Percentiles rank a stretch among this genome's conserved stretches.
phyloP scores from a whole-genome alignment of 2,329 filamentous ascomycete species.

The Aspergillus ibericus region DNA sequence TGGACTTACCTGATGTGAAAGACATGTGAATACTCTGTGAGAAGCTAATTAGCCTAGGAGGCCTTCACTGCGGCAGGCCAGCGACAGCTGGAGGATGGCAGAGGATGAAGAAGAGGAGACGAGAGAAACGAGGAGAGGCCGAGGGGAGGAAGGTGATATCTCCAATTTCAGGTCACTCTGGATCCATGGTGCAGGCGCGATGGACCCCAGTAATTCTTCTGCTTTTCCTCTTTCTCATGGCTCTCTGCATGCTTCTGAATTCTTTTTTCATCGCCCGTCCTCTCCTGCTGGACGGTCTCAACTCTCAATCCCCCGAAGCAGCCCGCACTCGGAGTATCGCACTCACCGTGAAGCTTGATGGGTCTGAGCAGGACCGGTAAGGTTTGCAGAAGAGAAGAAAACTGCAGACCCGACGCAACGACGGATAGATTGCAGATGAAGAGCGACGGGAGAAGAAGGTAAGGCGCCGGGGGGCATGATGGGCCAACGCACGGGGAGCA shows the following conservation, averaged over 20 bases:
- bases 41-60: not conserved
- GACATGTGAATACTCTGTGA: not conserved
- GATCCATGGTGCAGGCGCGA: slow-evolving; percentile 15
- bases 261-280: not conserved
- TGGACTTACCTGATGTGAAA: slow-evolving; percentile 3
- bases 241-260: not conserved
- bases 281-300: not conserved
- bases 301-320: too few species aligned
- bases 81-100: not conserved
- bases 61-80: not conserved
- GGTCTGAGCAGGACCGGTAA: not conserved
- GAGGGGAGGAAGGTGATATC: slow-evolving; percentile 6
- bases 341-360: not conserved
- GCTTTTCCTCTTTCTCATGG: not conserved
- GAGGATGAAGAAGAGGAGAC: not conserved
- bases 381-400: not conserved
- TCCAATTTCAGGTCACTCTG: slow-evolving; percentile 6
- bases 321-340: not conserved
- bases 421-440: not conserved
- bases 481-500: not conserved
- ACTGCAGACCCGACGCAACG: not conserved
- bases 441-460: not conserved
- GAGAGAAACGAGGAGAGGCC: not conserved
- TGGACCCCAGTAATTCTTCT: slow-evolving; percentile 6
- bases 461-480: not conserved